These are phyloP conservation scores for Bremia lactucae DNA, from an alignment of 352 stramenopile genomes.

Conservation along the genomic window DNA sequence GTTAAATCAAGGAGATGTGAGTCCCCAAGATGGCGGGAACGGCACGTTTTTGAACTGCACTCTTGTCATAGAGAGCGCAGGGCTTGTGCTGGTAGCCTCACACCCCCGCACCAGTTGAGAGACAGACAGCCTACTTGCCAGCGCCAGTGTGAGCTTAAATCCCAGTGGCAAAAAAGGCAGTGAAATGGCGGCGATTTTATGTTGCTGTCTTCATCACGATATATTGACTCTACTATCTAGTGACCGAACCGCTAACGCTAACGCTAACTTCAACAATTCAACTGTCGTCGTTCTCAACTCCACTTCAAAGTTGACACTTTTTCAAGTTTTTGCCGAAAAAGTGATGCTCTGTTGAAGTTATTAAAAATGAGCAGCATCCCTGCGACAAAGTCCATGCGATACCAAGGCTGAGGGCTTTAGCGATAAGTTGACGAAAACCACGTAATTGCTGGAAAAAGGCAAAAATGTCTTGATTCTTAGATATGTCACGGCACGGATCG, in stretches of 20 bases:
- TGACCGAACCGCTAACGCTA: background rate
- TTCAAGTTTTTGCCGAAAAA: slow-evolving; percentile 17
- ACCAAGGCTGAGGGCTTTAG: slow-evolving; percentile 55
- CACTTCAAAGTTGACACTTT: slow-evolving; percentile 11
- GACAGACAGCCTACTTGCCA: slow-evolving; percentile 34
- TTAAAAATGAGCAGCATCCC: slow-evolving; percentile 53
- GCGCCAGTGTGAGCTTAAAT: slow-evolving; percentile 40
- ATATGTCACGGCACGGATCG: slow-evolving; percentile 44
- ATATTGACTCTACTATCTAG: slow-evolving; percentile 1
- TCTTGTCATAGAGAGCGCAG: slow-evolving; percentile 19
- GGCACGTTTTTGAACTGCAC: slow-evolving; percentile 31
- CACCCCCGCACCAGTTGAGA: slow-evolving; percentile 6
- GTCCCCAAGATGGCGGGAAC: slow-evolving; percentile 51
- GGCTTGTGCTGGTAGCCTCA: background rate
- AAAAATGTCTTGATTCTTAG: slow-evolving; percentile 58
- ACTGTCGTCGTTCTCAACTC: slow-evolving; percentile 3
- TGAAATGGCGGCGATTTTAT: slow-evolving; percentile 40
- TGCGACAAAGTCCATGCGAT: slow-evolving; percentile 58
- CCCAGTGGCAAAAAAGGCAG: slow-evolving; percentile 48
- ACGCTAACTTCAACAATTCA: slow-evolving; percentile 2
- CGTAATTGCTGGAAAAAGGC: slow-evolving; percentile 57
- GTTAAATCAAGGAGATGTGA: slow-evolving; percentile 44
- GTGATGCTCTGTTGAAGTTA: slow-evolving; percentile 42
- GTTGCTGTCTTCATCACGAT: slow-evolving; percentile 9
- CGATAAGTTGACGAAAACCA: slow-evolving; percentile 46